phyloP scores from a whole-genome alignment of 208 protist species.

The Zelonia costaricensis region DNA sequence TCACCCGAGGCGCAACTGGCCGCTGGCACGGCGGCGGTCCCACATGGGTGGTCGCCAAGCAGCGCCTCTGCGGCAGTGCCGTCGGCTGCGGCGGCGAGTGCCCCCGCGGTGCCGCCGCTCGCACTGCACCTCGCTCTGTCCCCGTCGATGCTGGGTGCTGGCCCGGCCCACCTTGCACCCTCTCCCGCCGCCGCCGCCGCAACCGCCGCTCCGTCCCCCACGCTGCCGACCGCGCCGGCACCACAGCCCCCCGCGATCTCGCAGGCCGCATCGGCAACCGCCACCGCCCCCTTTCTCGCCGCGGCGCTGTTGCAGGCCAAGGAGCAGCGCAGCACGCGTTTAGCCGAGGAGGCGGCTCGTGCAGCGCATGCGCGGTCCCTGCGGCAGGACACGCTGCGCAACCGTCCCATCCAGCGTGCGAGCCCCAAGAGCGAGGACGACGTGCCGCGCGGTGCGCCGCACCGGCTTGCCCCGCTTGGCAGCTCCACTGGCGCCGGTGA shows the following conservation, averaged over 20 bases:
- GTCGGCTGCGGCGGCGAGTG: no score
- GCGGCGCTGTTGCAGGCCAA: constrained; percentile 24
- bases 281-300: not conserved
- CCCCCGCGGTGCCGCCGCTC: not conserved
- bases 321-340: constrained; percentile 18
- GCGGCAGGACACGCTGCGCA: constrained; percentile 25
- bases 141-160: no score
- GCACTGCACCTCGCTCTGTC: no score
- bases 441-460: constrained; percentile 6
- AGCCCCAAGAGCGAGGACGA: constrained; percentile 29
- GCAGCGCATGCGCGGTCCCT: constrained; percentile 1
- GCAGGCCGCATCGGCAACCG: not conserved
- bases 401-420: constrained; percentile 6
- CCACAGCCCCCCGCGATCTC: no score
- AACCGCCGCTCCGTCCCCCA: no score
- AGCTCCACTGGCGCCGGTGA: constrained; percentile 3
- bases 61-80: not conserved
- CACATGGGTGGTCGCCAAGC: not conserved
- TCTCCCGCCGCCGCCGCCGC: no score
- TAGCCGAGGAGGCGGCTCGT: constrained; percentile 6
- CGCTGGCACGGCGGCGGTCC: not conserved
- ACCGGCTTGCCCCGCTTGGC: constrained; percentile 5
- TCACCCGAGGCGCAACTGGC: not conserved
- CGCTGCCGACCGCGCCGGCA: no score
- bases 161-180: no score